These are phyloP conservation scores for Chiua virens DNA, from an alignment of 768 basidiomycete species.

Conservation along the genomic window DNA sequence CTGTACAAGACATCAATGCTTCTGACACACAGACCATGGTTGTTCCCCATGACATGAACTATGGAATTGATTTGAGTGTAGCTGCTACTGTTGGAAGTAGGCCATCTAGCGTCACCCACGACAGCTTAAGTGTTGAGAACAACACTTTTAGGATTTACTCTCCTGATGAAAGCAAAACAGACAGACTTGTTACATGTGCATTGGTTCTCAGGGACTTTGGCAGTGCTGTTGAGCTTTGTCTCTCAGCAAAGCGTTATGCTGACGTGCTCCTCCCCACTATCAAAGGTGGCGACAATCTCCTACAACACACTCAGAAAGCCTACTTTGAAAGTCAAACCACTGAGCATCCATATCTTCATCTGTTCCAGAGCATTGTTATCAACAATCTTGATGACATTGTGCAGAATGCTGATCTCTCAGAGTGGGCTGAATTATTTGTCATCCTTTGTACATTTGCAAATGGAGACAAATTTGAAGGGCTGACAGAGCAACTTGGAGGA, in stretches of 20 bases:
- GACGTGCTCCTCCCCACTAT: slow-evolving; percentile 94
- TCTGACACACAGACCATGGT: slow-evolving; percentile 40
- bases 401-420: slow-evolving; percentile 90
- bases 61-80: slow-evolving; percentile 85
- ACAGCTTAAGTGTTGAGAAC: slow-evolving; percentile 51
- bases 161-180: slow-evolving; percentile 79
- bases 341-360: slow-evolving; percentile 80
- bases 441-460: slow-evolving; percentile 93
- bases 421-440: slow-evolving; percentile 97
- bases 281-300: slow-evolving; percentile 83
- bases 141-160: slow-evolving; percentile 93
- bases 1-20: slow-evolving; percentile 43
- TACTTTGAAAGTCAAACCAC: slow-evolving; percentile 87
- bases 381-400: slow-evolving; percentile 92
- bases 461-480: slow-evolving; percentile 78
- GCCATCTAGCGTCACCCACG: slow-evolving; percentile 71
- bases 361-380: slow-evolving; percentile 92
- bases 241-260: slow-evolving; percentile 86
- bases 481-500: slow-evolving; percentile 90
- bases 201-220: slow-evolving; percentile 95
- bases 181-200: slow-evolving; percentile 87
- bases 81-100: slow-evolving; percentile 95
- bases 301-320: slow-evolving; percentile 85
- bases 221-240: slow-evolving; percentile 87
- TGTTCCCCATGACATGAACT: slow-evolving; percentile 80